Conservation (phyloP, 148 eudicot species). For the Spergularia marina region DNA sequence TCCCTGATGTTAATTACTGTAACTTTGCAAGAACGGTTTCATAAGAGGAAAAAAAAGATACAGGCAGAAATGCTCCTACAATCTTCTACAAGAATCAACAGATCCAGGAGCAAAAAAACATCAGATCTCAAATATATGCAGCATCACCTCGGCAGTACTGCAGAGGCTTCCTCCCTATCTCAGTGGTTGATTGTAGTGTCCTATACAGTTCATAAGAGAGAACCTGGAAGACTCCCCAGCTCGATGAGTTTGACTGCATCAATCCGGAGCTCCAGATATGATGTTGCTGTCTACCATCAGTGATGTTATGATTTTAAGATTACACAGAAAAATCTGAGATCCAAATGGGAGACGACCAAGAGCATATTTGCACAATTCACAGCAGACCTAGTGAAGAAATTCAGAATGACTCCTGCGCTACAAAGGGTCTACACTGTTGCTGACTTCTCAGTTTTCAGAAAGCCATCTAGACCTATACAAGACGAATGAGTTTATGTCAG, state of each 20-base stretch:
- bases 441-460: no score
- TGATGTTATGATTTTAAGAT: neutral
- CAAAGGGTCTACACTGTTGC: neutral
- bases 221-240: neutral
- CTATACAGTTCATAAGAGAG: no score
- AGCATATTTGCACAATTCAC: neutral
- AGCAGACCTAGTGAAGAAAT: neutral
- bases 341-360: neutral
- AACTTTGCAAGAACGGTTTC: neutral
- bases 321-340: neutral
- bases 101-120: constrained; percentile 6
- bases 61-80: neutral
- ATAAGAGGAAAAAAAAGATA: neutral
- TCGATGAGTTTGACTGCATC: neutral
- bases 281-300: neutral
- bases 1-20: no score
- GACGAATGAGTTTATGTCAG: neutral
- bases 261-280: neutral
- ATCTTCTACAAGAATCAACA: neutral
- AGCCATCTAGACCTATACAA: constrained; percentile 11
- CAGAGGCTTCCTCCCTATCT: constrained; percentile 1
- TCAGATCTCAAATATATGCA: neutral
- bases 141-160: no score
- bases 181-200: neutral
- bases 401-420: neutral